These are phyloP conservation scores for Penicillium psychrofluorescens DNA, from an alignment of 495 filamentous ascomycete genomes.

Conservation along the genomic window DNA sequence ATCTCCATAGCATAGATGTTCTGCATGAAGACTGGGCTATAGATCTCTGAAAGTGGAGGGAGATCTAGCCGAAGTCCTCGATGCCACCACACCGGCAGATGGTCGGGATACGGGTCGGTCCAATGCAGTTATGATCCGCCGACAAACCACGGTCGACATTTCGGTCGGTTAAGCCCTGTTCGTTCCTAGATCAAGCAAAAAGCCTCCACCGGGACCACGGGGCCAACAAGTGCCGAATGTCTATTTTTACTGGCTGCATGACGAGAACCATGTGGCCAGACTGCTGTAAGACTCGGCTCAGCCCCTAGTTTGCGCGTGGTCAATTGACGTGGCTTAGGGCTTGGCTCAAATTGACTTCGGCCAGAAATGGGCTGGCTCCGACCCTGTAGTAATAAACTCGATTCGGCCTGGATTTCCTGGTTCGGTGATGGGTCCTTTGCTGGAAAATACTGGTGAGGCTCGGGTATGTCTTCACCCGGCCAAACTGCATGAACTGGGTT, in stretches of 20 bases:
- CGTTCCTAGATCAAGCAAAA: neutral
- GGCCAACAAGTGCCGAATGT: neutral
- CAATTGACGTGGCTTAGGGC: neutral
- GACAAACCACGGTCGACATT: no score
- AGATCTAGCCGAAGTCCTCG: neutral
- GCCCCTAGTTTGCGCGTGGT: conserved; percentile 8
- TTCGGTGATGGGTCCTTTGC: conserved; percentile 7
- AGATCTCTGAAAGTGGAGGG: neutral
- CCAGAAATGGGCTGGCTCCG: conserved; percentile 2
- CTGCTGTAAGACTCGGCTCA: neutral
- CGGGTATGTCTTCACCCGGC: conserved; percentile 9
- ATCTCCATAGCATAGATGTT: neutral
- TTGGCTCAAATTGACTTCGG: conserved; percentile 16
- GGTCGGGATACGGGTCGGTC: no score
- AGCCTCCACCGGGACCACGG: neutral
- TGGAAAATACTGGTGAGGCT: conserved; percentile 1
- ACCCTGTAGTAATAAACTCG: neutral
- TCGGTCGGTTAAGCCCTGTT: neutral
- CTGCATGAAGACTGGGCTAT: neutral
- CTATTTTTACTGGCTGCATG: conserved; percentile 1
- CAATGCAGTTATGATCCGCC: no score
- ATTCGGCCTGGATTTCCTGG: conserved; percentile 9
- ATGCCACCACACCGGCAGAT: neutral
- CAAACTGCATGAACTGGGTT: neutral
- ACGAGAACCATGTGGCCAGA: no score